phyloP scores from a whole-genome alignment of 2,329 filamentous ascomycete species.

The Colletotrichum musae region DNA sequence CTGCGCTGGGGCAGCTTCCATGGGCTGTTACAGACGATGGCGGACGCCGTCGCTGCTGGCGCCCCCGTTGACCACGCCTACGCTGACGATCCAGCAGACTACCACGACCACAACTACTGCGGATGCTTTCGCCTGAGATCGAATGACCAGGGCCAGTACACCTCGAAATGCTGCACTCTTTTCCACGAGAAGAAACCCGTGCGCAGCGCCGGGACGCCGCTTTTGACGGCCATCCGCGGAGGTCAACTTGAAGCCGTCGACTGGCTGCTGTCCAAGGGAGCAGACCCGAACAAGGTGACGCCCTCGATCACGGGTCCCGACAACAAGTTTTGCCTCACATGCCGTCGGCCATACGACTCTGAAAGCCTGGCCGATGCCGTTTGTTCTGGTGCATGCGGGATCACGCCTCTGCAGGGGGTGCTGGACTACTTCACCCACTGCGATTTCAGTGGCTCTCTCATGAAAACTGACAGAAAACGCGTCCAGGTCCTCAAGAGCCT shows the following conservation, averaged over 20 bases:
- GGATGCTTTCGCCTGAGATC: neutral
- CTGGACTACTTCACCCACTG: constrained; percentile 24
- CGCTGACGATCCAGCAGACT: neutral
- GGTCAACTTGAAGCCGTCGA: constrained; percentile 6
- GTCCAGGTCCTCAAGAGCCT: constrained; percentile 11
- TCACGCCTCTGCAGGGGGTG: constrained; percentile 10
- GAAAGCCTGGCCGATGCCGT: neutral
- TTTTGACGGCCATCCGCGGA: constrained; percentile 17
- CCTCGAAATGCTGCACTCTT: neutral
- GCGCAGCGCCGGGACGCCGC: constrained; percentile 9
- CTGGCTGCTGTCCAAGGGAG: constrained; percentile 10
- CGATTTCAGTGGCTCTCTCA: neutral
- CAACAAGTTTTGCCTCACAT: neutral
- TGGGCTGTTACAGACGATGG: constrained; percentile 1
- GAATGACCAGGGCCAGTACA: neutral
- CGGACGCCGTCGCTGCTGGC: neutral
- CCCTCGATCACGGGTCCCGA: neutral
- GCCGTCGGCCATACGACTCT: neutral
- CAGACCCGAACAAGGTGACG: neutral
- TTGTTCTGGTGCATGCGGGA: neutral
- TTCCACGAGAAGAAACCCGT: constrained; percentile 11
- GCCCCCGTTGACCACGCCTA: constrained; percentile 11
- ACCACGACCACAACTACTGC: constrained; percentile 2
- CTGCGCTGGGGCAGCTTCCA: constrained; percentile 16
- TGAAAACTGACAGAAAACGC: neutral